phyloP scores from a whole-genome alignment of 2,329 filamentous ascomycete species.

The Fusarium sp. region DNA sequence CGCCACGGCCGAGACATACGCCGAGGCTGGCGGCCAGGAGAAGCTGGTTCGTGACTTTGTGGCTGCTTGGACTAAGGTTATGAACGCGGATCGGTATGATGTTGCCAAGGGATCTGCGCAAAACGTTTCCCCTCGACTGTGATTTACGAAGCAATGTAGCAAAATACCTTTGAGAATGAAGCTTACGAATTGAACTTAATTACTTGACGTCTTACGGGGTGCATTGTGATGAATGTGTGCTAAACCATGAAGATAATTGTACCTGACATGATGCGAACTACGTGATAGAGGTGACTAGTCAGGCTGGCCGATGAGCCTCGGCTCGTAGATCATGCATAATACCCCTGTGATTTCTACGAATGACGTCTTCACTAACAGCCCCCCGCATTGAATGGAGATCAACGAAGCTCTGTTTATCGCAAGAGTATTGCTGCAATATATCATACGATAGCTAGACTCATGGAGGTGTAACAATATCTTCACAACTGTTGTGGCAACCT shows the following conservation, averaged over 20 bases:
- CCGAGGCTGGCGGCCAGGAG: slow-evolving; percentile 66
- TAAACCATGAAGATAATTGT: neutral
- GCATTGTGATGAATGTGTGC: neutral
- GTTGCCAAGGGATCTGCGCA: slow-evolving; percentile 18
- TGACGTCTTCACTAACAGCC: no score
- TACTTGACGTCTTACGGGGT: neutral
- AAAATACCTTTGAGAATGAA: slow-evolving; percentile 44
- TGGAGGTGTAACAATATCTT: no score
- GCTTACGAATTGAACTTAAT: slow-evolving; percentile 21
- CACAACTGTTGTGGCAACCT: no score
- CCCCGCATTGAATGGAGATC: no score
- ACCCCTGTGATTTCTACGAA: neutral
- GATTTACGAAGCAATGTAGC: slow-evolving; percentile 43
- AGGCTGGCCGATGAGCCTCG: neutral
- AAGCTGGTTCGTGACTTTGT: slow-evolving; percentile 81
- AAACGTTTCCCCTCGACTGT: slow-evolving; percentile 39
- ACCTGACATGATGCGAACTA: no score
- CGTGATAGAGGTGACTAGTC: neutral
- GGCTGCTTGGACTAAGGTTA: slow-evolving; percentile 79
- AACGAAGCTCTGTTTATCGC: no score
- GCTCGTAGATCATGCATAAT: slow-evolving; percentile 2
- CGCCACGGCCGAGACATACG: slow-evolving; percentile 78
- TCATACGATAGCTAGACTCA: no score
- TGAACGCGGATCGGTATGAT: slow-evolving; percentile 80
- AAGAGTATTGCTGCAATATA: no score